Conservation (phyloP, 2,329 filamentous ascomycete species). For the Phaeosphaeria sp. region DNA sequence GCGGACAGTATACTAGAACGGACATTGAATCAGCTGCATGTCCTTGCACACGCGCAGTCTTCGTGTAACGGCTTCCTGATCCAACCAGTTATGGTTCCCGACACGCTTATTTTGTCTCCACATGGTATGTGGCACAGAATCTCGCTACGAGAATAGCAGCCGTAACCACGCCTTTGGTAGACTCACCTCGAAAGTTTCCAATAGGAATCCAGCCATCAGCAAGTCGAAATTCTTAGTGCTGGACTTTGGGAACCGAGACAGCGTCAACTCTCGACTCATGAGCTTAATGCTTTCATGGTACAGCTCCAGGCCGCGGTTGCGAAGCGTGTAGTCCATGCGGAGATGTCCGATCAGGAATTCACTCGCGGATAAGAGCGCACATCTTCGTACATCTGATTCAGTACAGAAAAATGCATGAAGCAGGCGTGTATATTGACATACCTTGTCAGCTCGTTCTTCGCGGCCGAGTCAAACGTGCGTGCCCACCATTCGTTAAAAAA, state of each 20-base stretch:
- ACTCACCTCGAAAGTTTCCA: conserved; percentile 23
- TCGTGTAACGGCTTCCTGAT: too few species aligned
- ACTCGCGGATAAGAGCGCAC: conserved; percentile 17
- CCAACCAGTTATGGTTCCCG: too few species aligned
- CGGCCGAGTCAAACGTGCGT: background rate
- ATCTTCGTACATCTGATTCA: background rate
- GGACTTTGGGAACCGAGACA: background rate
- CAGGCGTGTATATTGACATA: background rate
- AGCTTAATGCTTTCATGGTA: conserved; percentile 13
- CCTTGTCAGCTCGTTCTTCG: conserved; percentile 5
- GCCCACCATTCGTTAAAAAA: background rate
- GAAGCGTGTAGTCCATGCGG: conserved; percentile 8
- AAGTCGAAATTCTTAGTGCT: conserved; percentile 4
- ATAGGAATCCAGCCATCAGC: conserved; percentile 10
- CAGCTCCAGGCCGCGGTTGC: conserved; percentile 13
- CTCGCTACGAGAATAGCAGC: too few species aligned
- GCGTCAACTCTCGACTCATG: conserved; percentile 2
- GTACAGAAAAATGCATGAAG: background rate
- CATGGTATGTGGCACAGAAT: too few species aligned
- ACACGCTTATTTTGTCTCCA: too few species aligned
- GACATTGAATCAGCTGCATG: background rate
- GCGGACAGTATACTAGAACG: background rate
- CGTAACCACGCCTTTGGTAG: too few species aligned
- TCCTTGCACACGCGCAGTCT: background rate
- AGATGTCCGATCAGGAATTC: conserved; percentile 13